Evolutionary conservation across 306 rosid species (phyloP), one percentile per base, ranked within the genome.

Genomic region (Glycine latifolia): DNA sequence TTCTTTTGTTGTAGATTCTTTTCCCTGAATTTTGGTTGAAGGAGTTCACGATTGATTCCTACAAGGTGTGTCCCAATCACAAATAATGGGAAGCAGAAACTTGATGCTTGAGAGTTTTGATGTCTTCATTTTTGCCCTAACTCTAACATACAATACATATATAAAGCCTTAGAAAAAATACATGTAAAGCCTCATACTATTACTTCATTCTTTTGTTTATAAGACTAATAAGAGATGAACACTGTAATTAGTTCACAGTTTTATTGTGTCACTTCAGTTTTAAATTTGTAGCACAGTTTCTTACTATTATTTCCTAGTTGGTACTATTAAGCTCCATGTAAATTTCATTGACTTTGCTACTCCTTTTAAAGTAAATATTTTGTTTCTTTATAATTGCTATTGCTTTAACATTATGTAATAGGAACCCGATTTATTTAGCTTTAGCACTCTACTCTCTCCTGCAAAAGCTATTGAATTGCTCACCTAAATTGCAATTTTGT

Each of bases 161-260:
- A 1, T 20, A 20, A 20, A 20, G 26, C 26, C 26, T 20, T 1
- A 20, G 1, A 20, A 20, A 20, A 20, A 20, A 20, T 20, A 20
- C 31, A 26, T 37, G 41, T 37, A 3, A 37, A 37, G 41, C 41
- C 41, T 3, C 63, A 7, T 8, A 16, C 66, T 49, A 10, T 77
- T 50, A 15, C 73, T 49, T 76, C 81, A 69, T 89, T 84, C 78
- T 67, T 81, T 73, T 59, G 85, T 75, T 54, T 47, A 61, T 78
- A 69, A 44, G 78, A 87, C 84, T 85, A 3, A 87, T 49, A 71
- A 76, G 17, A 70, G 44, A 60, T 52, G 37, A 54, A 52, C 44
- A 48, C 35, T 61, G 54, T 67, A 58, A 46, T 74, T 59, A 75
- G 75, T 71, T 37, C 39, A 37, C 39, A 37, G 39, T 37, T 37